These are phyloP conservation scores for Trichoderma breve DNA, from an alignment of 2,329 filamentous ascomycete species.

Conservation along the genomic window DNA sequence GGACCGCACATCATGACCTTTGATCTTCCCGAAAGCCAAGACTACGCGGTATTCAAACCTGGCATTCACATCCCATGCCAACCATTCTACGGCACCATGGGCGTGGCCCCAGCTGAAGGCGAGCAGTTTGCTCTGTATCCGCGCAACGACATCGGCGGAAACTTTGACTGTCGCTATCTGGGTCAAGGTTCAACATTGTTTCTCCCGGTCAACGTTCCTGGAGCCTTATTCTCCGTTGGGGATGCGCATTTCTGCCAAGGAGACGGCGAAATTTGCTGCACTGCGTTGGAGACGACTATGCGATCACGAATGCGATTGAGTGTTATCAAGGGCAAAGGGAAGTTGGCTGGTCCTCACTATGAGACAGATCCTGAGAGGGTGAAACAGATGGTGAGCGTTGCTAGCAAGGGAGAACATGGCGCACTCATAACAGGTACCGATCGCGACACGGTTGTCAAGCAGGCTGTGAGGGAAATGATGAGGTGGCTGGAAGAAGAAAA, in stretches of 20 bases:
- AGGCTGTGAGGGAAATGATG: constrained; percentile 47
- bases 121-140: constrained; percentile 51
- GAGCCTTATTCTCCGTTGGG: neutral
- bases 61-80: constrained; percentile 48
- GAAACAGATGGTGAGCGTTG: constrained; percentile 2
- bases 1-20: constrained; percentile 46
- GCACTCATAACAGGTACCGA: constrained; percentile 44
- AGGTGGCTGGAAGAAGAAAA: constrained; percentile 48
- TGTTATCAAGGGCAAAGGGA: constrained; percentile 45
- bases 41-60: constrained; percentile 43
- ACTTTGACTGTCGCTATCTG: constrained; percentile 53
- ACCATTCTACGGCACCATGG: constrained; percentile 53
- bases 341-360: constrained; percentile 49
- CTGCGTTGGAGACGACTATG: constrained; percentile 55
- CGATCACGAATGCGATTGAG: constrained; percentile 48
- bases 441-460: constrained; percentile 48
- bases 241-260: constrained; percentile 56
- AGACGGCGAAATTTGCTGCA: constrained; percentile 54
- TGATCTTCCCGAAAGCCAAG: constrained; percentile 29
- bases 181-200: constrained; percentile 42
- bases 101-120: constrained; percentile 46
- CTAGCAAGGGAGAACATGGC: constrained; percentile 38
- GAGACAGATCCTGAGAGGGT: constrained; percentile 30
- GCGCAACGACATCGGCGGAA: constrained; percentile 48
- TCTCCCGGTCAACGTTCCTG: neutral